These are phyloP conservation scores for Stephanodiscus minutulus DNA, from an alignment of 108 stramenopile genomes.

Conservation along the genomic window DNA sequence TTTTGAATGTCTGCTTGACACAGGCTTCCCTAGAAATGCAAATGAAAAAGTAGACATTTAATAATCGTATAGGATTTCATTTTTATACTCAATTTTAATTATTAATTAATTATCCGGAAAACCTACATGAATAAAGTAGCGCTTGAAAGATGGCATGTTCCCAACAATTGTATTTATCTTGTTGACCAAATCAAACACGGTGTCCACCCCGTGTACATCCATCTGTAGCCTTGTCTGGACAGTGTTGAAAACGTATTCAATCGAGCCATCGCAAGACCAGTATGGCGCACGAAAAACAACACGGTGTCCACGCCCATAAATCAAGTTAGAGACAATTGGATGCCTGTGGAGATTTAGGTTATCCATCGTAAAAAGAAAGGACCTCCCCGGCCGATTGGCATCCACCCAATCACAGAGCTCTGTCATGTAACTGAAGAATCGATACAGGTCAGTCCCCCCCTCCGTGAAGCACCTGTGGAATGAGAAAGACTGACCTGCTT, in stretches of 20 bases:
- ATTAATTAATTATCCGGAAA: slow-evolving; percentile 14
- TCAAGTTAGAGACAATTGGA: slow-evolving; percentile 13
- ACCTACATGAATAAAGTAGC: slow-evolving; percentile 22
- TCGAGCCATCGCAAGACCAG: slow-evolving; percentile 38
- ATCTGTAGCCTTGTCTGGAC: slow-evolving; percentile 16
- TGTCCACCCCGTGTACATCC: neutral
- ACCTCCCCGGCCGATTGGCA: neutral
- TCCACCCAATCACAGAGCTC: slow-evolving; percentile 14
- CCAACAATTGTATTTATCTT: slow-evolving; percentile 25
- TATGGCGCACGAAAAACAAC: slow-evolving; percentile 37
- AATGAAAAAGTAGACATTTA: neutral
- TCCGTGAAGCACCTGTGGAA: slow-evolving; percentile 16
- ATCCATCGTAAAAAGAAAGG: slow-evolving; percentile 33
- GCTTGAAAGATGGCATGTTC: slow-evolving; percentile 4
- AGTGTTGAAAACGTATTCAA: slow-evolving; percentile 42
- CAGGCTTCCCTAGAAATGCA: neutral
- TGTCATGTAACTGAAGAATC: slow-evolving; percentile 24
- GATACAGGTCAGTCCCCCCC: slow-evolving; percentile 19
- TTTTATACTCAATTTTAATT: neutral
- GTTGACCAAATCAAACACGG: slow-evolving; percentile 18
- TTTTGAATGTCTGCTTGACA: neutral
- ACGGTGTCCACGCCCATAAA: slow-evolving; percentile 19
- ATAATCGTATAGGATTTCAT: neutral
- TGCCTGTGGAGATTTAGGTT: slow-evolving; percentile 39
- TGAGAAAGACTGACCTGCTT: neutral